Percentiles rank a stretch among this genome's conserved stretches.
Evolutionary conservation across 306 rosid species (phyloP).

Genomic region (Pachyrhizus erosus): DNA sequence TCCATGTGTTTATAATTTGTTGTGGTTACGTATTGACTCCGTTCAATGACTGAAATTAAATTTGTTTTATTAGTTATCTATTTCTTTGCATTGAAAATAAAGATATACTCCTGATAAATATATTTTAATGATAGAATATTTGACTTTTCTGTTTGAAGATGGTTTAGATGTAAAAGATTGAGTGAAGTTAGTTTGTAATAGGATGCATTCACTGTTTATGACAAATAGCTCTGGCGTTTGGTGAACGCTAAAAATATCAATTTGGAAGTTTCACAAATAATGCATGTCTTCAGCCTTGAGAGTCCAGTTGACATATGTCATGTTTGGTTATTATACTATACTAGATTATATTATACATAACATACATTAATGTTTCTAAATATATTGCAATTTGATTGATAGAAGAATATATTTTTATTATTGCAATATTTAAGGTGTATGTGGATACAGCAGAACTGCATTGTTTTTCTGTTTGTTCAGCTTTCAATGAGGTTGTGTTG

Average conservation of each 20-base stretch:
- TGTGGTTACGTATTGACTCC: background rate
- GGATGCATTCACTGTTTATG: background rate
- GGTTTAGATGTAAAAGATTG: background rate
- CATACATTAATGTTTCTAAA: background rate
- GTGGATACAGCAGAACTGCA: conserved; percentile 39
- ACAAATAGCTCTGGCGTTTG: background rate
- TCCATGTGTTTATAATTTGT: background rate
- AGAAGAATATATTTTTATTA: background rate
- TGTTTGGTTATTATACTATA: background rate
- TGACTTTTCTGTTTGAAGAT: background rate
- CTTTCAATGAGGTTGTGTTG: conserved; percentile 51
- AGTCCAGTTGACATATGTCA: background rate
- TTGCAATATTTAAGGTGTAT: background rate
- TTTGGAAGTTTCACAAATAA: background rate
- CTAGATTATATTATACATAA: conserved; percentile 5
- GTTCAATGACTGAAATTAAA: background rate
- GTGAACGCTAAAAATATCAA: background rate
- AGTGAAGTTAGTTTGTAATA: background rate
- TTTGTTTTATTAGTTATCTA: background rate
- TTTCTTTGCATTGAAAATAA: background rate
- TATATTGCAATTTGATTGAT: background rate
- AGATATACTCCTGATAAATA: background rate
- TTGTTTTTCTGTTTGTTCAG: conserved; percentile 47
- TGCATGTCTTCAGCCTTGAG: background rate
- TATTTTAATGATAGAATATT: background rate